phyloP scores from a whole-genome alignment of 73 alveolate species.

The Paraurostyla sp. region DNA sequence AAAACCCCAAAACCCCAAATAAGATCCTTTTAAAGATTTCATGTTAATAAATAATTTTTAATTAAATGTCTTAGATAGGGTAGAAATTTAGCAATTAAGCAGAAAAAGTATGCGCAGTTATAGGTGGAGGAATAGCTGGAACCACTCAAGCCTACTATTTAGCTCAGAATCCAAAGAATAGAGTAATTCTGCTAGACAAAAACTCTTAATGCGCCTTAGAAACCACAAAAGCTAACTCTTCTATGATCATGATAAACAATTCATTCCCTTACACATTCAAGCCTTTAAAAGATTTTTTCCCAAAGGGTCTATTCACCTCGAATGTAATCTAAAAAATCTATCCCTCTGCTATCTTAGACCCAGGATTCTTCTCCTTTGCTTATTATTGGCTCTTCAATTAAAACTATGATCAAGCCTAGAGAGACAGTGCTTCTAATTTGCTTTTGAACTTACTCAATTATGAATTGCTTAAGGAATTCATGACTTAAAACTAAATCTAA shows the following conservation, averaged over 20 bases:
- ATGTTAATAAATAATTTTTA: no score
- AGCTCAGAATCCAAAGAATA: not conserved
- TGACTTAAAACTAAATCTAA: not conserved
- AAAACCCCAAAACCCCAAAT: no score
- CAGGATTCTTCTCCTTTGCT: not conserved
- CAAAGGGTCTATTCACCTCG: not conserved
- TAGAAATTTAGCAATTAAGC: no score
- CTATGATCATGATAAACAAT: constrained; percentile 17
- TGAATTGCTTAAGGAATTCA: not conserved
- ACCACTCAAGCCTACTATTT: constrained; percentile 65
- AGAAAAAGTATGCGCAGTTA: constrained; percentile 35
- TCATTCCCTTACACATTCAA: constrained; percentile 12
- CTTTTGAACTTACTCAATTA: not conserved
- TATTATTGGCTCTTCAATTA: not conserved
- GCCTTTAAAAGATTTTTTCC: constrained; percentile 1
- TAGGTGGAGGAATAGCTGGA: constrained; percentile 73
- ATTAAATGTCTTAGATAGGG: no score
- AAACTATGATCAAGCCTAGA: not conserved
- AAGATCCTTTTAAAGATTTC: no score
- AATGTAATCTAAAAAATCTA: not conserved
- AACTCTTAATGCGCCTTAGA: not conserved
- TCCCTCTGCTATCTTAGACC: constrained; percentile 9
- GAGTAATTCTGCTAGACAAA: constrained; percentile 38
- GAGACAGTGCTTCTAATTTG: not conserved
- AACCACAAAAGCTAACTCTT: constrained; percentile 18